Conservation (phyloP, 2,329 filamentous ascomycete species). For the Aureobasidium melanogenum region DNA sequence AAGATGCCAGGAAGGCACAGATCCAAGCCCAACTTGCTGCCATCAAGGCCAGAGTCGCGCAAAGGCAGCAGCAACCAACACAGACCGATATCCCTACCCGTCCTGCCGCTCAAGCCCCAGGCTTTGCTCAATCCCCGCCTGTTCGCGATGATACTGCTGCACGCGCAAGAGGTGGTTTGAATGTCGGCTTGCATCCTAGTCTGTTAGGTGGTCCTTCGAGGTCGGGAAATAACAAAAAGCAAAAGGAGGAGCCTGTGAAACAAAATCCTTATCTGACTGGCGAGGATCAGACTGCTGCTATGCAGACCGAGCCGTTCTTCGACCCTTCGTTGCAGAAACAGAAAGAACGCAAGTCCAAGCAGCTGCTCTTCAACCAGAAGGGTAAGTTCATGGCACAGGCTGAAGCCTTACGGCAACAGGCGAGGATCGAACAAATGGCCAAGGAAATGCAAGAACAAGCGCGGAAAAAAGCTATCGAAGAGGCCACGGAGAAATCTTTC, state of each 20-base stretch:
- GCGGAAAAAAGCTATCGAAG: constrained; percentile 85
- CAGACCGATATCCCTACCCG: background rate
- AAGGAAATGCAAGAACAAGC: constrained; percentile 81
- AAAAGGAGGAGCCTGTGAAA: constrained; percentile 35
- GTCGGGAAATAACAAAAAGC: constrained; percentile 32
- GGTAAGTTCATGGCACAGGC: constrained; percentile 97
- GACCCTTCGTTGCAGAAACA: constrained; percentile 59
- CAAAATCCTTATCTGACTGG: constrained; percentile 32
- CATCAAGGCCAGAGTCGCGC: constrained; percentile 25
- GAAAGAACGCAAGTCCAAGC: constrained; percentile 57
- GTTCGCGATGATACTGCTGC: constrained; percentile 38
- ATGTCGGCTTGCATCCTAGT: constrained; percentile 69
- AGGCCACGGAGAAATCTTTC: constrained; percentile 87
- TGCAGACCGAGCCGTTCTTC: constrained; percentile 71
- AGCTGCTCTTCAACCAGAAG: constrained; percentile 85
- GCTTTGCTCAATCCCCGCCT: constrained; percentile 24
- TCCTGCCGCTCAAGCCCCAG: background rate
- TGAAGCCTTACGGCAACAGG: constrained; percentile 78
- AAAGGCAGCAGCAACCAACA: constrained; percentile 17
- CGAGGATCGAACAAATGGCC: constrained; percentile 87
- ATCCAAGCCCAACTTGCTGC: constrained; percentile 22
- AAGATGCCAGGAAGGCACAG: background rate
- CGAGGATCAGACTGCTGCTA: constrained; percentile 31
- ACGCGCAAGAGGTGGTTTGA: constrained; percentile 57
- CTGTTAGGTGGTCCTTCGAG: constrained; percentile 43